Evolutionary conservation across 2,329 filamentous ascomycete genomes (phyloP).

Genomic region (Bertia moriformis): DNA sequence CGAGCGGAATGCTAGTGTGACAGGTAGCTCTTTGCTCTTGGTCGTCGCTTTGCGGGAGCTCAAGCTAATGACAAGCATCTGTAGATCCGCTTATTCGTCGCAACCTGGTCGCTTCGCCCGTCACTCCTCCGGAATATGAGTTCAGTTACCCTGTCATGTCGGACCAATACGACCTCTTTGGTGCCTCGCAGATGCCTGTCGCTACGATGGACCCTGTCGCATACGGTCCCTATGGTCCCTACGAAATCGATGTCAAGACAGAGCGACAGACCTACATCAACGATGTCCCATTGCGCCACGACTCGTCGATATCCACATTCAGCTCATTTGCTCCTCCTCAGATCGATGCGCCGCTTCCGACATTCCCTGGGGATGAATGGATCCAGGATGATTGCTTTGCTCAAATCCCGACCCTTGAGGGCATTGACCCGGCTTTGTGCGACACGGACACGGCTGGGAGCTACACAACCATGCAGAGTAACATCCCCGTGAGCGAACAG

Average conservation of each 20-base stretch:
- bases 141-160: conserved; percentile 22
- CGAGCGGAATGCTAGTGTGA: conserved; percentile 52
- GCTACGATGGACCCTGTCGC: conserved; percentile 48
- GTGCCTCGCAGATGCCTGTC: conserved; percentile 31
- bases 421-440: conserved; percentile 43
- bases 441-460: conserved; percentile 72
- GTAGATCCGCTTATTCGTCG: not conserved
- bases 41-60: too few species aligned
- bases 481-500: conserved; percentile 71
- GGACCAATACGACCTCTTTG: not conserved
- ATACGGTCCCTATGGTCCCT: conserved; percentile 53
- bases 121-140: conserved; percentile 17
- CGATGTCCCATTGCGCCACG: conserved; percentile 68
- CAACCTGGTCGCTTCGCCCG: not conserved
- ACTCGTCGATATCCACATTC: conserved; percentile 83
- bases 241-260: conserved; percentile 91
- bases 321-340: conserved; percentile 30
- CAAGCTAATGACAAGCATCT: not conserved
- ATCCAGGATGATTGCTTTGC: conserved; percentile 40
- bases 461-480: conserved; percentile 23
- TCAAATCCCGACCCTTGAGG: conserved; percentile 37
- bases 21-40: not conserved
- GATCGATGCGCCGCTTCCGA: conserved; percentile 67
- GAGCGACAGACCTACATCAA: conserved; percentile 89
- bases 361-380: conserved; percentile 51